Conservation (phyloP, 306 rosid species). For the Begonia fuchsioides region DNA sequence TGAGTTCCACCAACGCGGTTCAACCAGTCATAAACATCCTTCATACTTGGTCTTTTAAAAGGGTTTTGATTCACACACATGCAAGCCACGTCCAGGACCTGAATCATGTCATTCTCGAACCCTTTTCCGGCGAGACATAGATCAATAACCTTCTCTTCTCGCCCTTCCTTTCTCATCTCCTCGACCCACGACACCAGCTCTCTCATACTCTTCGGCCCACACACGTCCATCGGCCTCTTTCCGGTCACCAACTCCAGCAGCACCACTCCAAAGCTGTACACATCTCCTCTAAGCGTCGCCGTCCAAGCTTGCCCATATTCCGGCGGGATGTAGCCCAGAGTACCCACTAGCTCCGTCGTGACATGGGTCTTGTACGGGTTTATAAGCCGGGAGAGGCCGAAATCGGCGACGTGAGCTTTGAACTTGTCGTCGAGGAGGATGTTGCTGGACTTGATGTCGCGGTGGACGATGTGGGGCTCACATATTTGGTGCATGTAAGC, state of each 20-base stretch:
- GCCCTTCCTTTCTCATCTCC: constrained; percentile 51
- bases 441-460: constrained; percentile 85
- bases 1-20: constrained; percentile 34
- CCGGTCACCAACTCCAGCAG: constrained; percentile 77
- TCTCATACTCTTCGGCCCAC: constrained; percentile 52
- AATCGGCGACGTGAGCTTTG: constrained; percentile 81
- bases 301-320: constrained; percentile 92
- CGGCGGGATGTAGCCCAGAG: constrained; percentile 85
- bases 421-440: constrained; percentile 64
- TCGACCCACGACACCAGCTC: constrained; percentile 75
- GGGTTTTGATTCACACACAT: constrained; percentile 66
- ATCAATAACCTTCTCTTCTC: constrained; percentile 51
- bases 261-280: constrained; percentile 85
- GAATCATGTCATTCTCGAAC: constrained; percentile 52
- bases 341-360: constrained; percentile 88
- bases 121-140: constrained; percentile 47
- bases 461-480: constrained; percentile 80
- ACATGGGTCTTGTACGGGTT: constrained; percentile 86
- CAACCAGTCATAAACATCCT: constrained; percentile 68
- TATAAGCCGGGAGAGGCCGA: constrained; percentile 63
- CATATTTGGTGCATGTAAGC: constrained; percentile 79
- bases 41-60: constrained; percentile 63
- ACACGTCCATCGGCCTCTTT: constrained; percentile 67
- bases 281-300: constrained; percentile 80
- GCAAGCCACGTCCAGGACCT: constrained; percentile 78